Evolutionary conservation across 768 basidiomycete species (phyloP).

Genomic region (Phlebiopsis gigantea): DNA sequence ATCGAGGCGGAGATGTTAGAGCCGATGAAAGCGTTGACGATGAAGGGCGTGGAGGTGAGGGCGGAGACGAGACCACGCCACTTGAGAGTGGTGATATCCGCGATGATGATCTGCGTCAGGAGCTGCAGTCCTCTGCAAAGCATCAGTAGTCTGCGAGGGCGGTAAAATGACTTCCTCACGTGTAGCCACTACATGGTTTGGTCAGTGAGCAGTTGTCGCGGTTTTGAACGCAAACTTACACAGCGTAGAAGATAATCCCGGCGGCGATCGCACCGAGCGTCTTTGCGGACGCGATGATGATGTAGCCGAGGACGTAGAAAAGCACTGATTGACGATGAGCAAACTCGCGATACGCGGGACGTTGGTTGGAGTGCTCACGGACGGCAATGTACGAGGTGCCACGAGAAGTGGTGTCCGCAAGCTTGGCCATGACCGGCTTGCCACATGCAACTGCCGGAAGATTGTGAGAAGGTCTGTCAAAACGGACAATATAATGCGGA

Average conservation of each 20-base stretch:
- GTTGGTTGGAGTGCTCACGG: constrained; percentile 37
- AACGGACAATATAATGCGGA: no score
- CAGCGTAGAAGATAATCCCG: constrained; percentile 48
- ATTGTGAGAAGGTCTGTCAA: not conserved
- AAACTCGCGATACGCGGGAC: constrained; percentile 20
- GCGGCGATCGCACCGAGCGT: constrained; percentile 24
- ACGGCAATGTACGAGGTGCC: constrained; percentile 45
- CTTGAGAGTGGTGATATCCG: constrained; percentile 25
- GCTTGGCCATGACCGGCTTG: constrained; percentile 48
- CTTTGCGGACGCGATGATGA: constrained; percentile 27
- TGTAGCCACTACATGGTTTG: constrained; percentile 46
- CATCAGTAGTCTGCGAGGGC: not conserved
- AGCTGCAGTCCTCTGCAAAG: constrained; percentile 49
- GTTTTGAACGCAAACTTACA: constrained; percentile 30
- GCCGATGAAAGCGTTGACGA: constrained; percentile 64
- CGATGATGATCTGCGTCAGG: constrained; percentile 40
- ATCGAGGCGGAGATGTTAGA: constrained; percentile 49
- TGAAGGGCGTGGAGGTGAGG: constrained; percentile 44
- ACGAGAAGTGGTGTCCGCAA: constrained; percentile 47
- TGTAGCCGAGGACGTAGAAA: constrained; percentile 37
- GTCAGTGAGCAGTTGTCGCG: constrained; percentile 20
- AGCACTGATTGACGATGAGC: constrained; percentile 22
- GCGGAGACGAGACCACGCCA: constrained; percentile 36
- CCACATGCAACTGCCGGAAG: constrained; percentile 15
- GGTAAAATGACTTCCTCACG: constrained; percentile 30